These are phyloP conservation scores for Serendipita indica DNA, from an alignment of 768 basidiomycete genomes.

Conservation along the genomic window DNA sequence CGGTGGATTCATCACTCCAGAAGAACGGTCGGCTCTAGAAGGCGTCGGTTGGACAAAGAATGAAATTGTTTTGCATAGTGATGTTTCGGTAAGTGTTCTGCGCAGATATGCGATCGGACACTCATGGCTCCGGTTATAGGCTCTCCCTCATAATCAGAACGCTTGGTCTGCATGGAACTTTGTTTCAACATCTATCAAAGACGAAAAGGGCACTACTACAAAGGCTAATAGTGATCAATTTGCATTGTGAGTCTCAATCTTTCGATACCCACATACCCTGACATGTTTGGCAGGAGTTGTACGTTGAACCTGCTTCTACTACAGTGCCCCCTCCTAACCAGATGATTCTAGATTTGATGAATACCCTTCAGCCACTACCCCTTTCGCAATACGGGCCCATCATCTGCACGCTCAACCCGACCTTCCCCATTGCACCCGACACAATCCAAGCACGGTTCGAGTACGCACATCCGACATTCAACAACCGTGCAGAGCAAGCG, in stretches of 20 bases:
- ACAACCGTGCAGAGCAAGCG: conserved; percentile 38
- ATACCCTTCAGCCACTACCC: conserved; percentile 53
- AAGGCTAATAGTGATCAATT: conserved; percentile 42
- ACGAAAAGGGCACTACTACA: conserved; percentile 22
- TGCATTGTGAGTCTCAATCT: conserved; percentile 34
- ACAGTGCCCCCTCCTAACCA: background rate
- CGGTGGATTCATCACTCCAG: conserved; percentile 34
- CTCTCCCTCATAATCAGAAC: conserved; percentile 46
- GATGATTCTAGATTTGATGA: conserved; percentile 46
- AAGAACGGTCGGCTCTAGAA: conserved; percentile 42
- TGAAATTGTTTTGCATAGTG: conserved; percentile 51
- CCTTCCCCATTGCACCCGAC: conserved; percentile 37
- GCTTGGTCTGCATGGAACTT: conserved; percentile 78
- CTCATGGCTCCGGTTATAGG: conserved; percentile 22
- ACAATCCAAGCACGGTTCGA: conserved; percentile 36
- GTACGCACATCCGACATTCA: conserved; percentile 59
- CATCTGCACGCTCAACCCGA: conserved; percentile 60
- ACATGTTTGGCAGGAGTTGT: background rate
- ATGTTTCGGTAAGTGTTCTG: conserved; percentile 37
- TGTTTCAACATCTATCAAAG: conserved; percentile 35
- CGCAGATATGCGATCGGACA: background rate
- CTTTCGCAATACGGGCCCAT: conserved; percentile 42
- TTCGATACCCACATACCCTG: background rate
- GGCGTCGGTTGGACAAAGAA: conserved; percentile 55
- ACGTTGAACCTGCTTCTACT: conserved; percentile 7